A percentile compares a stretch with the other conserved stretches of the same genome.
Evolutionary conservation across 257 asterid species (phyloP).

Genomic region (Gynochthodes officinalis): DNA sequence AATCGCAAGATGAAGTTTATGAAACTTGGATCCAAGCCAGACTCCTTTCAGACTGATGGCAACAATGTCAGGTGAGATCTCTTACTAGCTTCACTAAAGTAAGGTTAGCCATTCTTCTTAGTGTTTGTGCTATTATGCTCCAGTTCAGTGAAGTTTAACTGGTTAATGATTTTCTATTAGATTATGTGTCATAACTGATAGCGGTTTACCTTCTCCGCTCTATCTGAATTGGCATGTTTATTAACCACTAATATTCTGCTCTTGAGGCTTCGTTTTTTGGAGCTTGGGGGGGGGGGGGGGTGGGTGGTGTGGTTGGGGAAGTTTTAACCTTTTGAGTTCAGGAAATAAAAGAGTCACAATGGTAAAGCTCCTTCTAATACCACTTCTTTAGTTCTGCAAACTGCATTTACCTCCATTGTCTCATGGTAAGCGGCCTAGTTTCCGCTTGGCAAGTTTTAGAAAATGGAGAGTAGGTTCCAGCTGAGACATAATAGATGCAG

Average conservation of each 20-base stretch:
- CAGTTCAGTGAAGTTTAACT: not conserved
- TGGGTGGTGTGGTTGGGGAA: not conserved
- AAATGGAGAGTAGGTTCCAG: not conserved
- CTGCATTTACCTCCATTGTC: not conserved
- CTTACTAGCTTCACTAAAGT: constrained; percentile 5
- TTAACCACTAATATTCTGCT: not conserved
- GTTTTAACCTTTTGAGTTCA: not conserved
- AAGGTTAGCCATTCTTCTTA: not conserved
- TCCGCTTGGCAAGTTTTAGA: not conserved
- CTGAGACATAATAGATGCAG: not conserved
- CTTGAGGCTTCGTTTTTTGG: not conserved
- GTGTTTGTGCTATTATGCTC: not conserved
- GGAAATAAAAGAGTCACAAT: not conserved
- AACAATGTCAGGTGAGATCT: constrained; percentile 69
- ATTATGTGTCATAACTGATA: not conserved
- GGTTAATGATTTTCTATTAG: not conserved
- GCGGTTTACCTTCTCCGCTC: no score
- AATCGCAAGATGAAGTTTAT: constrained; percentile 87
- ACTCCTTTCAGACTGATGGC: constrained; percentile 76
- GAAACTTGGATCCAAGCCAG: constrained; percentile 99
- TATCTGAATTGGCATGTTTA: no score
- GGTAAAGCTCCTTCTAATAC: not conserved
- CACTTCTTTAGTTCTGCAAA: not conserved
- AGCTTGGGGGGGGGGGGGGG: not conserved
- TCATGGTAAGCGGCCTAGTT: not conserved